Percentiles rank a stretch among this genome's conserved stretches.
phyloP scores from a whole-genome alignment of 208 protist genomes.

The Acanthamoeba sp. region DNA sequence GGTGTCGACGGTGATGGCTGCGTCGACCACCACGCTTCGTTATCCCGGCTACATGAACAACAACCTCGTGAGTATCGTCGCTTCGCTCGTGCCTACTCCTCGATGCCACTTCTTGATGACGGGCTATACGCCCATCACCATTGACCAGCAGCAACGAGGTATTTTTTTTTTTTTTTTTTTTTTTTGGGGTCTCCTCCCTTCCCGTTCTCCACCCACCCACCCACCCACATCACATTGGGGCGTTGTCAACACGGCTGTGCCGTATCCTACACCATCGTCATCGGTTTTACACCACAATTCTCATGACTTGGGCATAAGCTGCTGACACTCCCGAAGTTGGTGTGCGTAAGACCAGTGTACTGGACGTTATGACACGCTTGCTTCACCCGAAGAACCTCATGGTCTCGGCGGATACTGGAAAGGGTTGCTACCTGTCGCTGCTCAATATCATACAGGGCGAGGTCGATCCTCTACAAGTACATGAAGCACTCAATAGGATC shows the following conservation, averaged over 20 bases:
- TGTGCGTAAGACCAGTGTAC: conserved; percentile 99
- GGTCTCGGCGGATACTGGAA: conserved; percentile 78
- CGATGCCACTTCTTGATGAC: conserved; percentile 99
- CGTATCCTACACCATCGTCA: too few relatives aligned
- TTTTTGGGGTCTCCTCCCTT: neutral
- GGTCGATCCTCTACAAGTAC: conserved; percentile 96
- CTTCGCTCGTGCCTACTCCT: conserved; percentile 99
- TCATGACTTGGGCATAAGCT: too few relatives aligned
- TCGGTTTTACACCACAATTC: too few relatives aligned
- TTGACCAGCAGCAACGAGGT: conserved; percentile 88
- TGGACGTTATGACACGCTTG: conserved; percentile 99
- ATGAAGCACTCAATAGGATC: conserved; percentile 99
- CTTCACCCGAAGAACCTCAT: conserved; percentile 97
- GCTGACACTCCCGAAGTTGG: too few relatives aligned
- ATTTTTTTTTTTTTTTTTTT: neutral
- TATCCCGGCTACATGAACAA: conserved; percentile 98
- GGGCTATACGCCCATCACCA: conserved; percentile 98
- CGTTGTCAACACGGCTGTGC: too few relatives aligned
- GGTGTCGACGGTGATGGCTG: conserved; percentile 98
- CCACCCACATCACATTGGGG: neutral
- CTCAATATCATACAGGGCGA: conserved; percentile 99
- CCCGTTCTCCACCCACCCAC: neutral
- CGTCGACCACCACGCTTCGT: conserved; percentile 98
- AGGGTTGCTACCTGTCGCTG: conserved; percentile 98
- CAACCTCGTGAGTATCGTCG: conserved; percentile 95